These are phyloP conservation scores for Tinospora cordifolia DNA, from an alignment of 164 flowering plant genomes.

Conservation along the genomic window DNA sequence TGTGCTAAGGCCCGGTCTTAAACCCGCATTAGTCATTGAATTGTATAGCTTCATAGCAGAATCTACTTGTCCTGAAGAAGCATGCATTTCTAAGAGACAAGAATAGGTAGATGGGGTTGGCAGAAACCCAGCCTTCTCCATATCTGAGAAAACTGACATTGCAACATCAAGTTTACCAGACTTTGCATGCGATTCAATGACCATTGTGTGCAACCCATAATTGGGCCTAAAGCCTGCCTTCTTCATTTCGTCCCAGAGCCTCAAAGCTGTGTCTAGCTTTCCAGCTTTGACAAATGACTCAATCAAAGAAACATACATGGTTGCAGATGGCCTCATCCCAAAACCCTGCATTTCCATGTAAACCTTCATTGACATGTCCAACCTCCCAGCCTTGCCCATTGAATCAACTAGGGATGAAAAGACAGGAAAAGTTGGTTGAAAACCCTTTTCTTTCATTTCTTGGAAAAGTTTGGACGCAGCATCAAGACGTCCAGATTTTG, in stretches of 20 bases:
- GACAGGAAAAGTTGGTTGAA: constrained; percentile 45
- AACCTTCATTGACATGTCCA: constrained; percentile 78
- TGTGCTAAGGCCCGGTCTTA: constrained; percentile 83
- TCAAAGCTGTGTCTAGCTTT: constrained; percentile 67
- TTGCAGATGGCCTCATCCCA: constrained; percentile 66
- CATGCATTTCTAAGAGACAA: constrained; percentile 87
- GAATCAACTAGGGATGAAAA: constrained; percentile 83
- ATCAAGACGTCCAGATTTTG: constrained; percentile 95
- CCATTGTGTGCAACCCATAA: constrained; percentile 75
- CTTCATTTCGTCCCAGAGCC: constrained; percentile 97
- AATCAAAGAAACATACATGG: constrained; percentile 72
- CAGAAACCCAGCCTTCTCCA: constrained; percentile 93
- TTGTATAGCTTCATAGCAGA: constrained; percentile 89
- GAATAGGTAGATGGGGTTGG: constrained; percentile 92
- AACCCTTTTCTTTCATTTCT: constrained; percentile 66
- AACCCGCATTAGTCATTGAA: constrained; percentile 86
- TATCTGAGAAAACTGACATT: constrained; percentile 69
- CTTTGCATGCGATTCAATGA: constrained; percentile 92
- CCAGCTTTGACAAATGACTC: constrained; percentile 93
- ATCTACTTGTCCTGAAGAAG: constrained; percentile 82
- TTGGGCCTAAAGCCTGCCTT: constrained; percentile 83
- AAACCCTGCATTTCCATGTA: constrained; percentile 82
- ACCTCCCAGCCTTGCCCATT: constrained; percentile 95
- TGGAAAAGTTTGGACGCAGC: constrained; percentile 83
- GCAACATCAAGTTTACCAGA: constrained; percentile 94